phyloP scores from a whole-genome alignment of 345 rosid genomes.

The Hypericum perforatum region DNA sequence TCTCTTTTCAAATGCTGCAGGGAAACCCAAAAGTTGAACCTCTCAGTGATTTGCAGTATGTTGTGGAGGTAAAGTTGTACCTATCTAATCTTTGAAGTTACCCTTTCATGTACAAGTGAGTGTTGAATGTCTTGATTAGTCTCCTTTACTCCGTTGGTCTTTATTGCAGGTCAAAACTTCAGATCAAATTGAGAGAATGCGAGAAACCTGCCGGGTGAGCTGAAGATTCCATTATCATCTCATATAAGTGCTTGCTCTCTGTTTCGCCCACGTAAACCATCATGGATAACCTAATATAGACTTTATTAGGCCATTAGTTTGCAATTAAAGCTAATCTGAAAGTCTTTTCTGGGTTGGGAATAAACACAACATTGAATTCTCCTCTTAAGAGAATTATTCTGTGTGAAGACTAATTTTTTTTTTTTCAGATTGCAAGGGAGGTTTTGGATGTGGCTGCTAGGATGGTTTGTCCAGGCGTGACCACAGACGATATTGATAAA shows the following conservation, averaged over 20 bases:
- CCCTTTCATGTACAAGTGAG: not conserved
- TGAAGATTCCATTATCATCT: not conserved
- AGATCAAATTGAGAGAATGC: slow-evolving; percentile 78
- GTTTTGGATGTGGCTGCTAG: slow-evolving; percentile 90
- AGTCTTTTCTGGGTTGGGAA: too few species aligned
- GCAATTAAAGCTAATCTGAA: too few species aligned
- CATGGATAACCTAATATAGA: too few species aligned
- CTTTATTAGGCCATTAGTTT: too few species aligned
- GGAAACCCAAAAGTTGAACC: slow-evolving; percentile 85
- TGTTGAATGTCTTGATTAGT: not conserved
- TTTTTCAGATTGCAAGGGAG: slow-evolving; percentile 64
- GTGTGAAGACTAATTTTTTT: not conserved
- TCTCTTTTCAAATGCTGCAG: slow-evolving; percentile 25
- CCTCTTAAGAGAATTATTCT: too few species aligned
- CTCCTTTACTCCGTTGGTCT: slow-evolving; percentile 7
- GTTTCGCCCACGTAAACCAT: too few species aligned
- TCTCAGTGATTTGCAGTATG: slow-evolving; percentile 70
- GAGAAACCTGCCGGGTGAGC: slow-evolving; percentile 84
- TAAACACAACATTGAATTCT: too few species aligned
- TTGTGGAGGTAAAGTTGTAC: slow-evolving; percentile 57
- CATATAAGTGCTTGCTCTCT: not conserved
- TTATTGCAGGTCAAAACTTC: slow-evolving; percentile 65
- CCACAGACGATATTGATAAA: slow-evolving; percentile 95
- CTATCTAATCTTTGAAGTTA: not conserved
- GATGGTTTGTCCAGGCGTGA: slow-evolving; percentile 67